Base-by-base conservation (phyloP, 495 filamentous ascomycete species). In the Evernia prunastri region DNA sequence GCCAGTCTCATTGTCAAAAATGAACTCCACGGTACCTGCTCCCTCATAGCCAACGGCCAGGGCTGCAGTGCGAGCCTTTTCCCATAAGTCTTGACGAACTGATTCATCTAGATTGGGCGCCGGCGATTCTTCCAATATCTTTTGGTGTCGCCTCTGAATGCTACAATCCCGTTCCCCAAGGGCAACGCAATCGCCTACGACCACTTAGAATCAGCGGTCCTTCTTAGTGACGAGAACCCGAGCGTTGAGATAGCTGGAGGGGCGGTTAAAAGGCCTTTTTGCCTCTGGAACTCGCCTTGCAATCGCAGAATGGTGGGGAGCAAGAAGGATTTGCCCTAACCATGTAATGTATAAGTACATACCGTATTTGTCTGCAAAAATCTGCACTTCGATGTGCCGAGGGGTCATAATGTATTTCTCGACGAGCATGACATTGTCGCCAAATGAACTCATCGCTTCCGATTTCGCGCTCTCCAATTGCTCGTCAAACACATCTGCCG, bases 11-110 rank as follows among this genome's bases (percentile, higher is more conserved):
- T 94, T 95, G 78, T 99, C 95, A 63, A 99, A 92, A 64, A 99
- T 99, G 74, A 97, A 98, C 72, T 99, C 94, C 9, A 99, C 94
- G 0, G 94, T 99, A 4, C 94, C 94, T 27, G 94, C 94, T 27
- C 94, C 95, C 70, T 95, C 89, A 70, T 99, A 99, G 18, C 89
- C 90, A 18, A 97, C 95, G 3, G 94, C 93, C 53, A 91, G 74
- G 1, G 94, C 94, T 18, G 94, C 95, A 15, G 88, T 86, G 68
- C 92, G 78, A 6, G 94, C 94, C 76, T 97, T 97, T 45, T 87
- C 86, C 95, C 95, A 97, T 2, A 99, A 77, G 67, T 97, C 92
- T 66, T 92, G 83, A 43, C 95, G 82, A 15, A 91, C 88, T 12
- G 76, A 79, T 64, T 93, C 88, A 35, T 87, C 85, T 0, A 99